phyloP scores from a whole-genome alignment of 2,329 filamentous ascomycete genomes.

The Diplodia seriata region DNA sequence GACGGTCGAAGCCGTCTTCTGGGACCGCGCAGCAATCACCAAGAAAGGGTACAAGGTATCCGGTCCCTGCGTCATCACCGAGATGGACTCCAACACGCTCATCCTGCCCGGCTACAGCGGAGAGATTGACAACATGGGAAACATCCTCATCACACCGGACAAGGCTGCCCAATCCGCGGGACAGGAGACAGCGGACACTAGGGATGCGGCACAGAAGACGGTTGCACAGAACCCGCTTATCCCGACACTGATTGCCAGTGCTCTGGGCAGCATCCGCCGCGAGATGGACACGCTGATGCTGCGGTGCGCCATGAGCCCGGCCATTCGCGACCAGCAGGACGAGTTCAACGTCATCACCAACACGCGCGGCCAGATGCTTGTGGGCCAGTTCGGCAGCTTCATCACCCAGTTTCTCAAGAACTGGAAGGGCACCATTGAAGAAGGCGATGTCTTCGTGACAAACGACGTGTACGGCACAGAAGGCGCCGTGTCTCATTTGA shows the following conservation, averaged over 20 bases:
- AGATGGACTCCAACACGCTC: slow-evolving; percentile 61
- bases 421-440: slow-evolving; percentile 57
- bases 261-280: slow-evolving; percentile 55
- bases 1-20: slow-evolving; percentile 52
- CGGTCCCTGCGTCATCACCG: slow-evolving; percentile 57
- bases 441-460: slow-evolving; percentile 60
- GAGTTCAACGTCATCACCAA: slow-evolving; percentile 63
- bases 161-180: slow-evolving; percentile 38
- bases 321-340: slow-evolving; percentile 60
- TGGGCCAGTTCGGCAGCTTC: slow-evolving; percentile 60
- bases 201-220: slow-evolving; percentile 47
- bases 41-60: slow-evolving; percentile 51
- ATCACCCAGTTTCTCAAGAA: slow-evolving; percentile 56
- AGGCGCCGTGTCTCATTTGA: slow-evolving; percentile 59
- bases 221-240: slow-evolving; percentile 52
- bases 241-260: slow-evolving; percentile 54
- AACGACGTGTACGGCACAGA: slow-evolving; percentile 59
- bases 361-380: slow-evolving; percentile 57
- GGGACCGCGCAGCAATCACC: slow-evolving; percentile 53
- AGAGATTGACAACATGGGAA: slow-evolving; percentile 57
- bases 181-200: slow-evolving; percentile 43
- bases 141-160: slow-evolving; percentile 56
- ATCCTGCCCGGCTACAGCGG: slow-evolving; percentile 57
- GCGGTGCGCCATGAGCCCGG: slow-evolving; percentile 59
- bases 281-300: slow-evolving; percentile 62